Evolutionary conservation across 495 filamentous ascomycete species (phyloP), one percentile per base, ranked within the genome.

Genomic region (Chaetomidium leptoderma): DNA sequence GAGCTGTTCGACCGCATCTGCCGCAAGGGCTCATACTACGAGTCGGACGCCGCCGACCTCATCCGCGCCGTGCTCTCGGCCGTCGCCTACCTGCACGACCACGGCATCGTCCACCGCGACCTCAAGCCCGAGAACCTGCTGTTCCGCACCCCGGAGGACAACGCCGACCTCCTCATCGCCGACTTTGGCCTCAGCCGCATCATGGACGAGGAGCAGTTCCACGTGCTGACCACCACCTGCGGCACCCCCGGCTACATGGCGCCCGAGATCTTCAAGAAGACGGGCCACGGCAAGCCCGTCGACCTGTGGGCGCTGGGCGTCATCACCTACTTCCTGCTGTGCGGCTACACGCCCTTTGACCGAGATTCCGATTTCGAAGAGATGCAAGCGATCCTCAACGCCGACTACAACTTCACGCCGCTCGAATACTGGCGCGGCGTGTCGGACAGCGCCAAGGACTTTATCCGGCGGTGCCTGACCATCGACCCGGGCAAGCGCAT

Each of bases 141-240:
- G 11, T 91, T 91, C 74, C 79, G 87, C 44, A 90, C 87, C 1
- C 86, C 87, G 14, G 87, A 91, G 70, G 87, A 91, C 63, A 91
- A 90, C 64, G 85, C 87, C 56, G 87, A 91, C 69, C 74, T 98
- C n/a, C 74, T 98, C 52, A 97, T 98, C 67, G 93, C 95, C 35
- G 93, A 98, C 70, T 98, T 98, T 66, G 93, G 93, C 9, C 76
- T 98, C 32, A 89, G 85, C 13, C 79, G 93, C 40, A 97, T 98
- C 72, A 97, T 98, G 91, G 95, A 98, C 69, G 95, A 97, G 74
- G 92, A 97, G 72, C 90, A 97, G 67, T 97, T 98, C 70, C 95
- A 97, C 66, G 92, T 97, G 26, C 75, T 98, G 35, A 98, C 95
- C 5, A 98, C 93, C 2, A 98, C 93, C 4, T 98, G 93, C 66